Percentiles rank a stretch among this genome's conserved stretches.
These are phyloP conservation scores for Terana coerulea DNA, from an alignment of 768 basidiomycete species.

Conservation along the genomic window DNA sequence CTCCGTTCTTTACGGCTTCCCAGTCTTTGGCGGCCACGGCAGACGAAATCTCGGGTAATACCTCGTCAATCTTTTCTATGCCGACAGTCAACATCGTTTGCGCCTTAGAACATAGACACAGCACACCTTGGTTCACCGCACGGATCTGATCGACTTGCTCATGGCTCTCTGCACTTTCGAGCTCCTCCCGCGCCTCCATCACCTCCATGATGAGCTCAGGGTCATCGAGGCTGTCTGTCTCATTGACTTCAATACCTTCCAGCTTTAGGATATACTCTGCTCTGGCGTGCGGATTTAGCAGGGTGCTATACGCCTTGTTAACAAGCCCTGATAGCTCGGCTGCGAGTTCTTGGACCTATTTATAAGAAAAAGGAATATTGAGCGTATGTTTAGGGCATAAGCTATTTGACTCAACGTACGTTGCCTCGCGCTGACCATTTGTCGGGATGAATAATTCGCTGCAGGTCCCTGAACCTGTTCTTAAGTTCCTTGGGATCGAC, in stretches of 20 bases:
- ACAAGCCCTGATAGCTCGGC: constrained; percentile 67
- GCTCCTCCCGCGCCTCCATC: constrained; percentile 72
- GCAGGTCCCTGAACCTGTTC: constrained; percentile 64
- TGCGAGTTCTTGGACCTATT: constrained; percentile 56
- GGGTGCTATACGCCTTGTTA: constrained; percentile 78
- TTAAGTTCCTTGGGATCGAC: constrained; percentile 61
- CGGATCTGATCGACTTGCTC: constrained; percentile 49
- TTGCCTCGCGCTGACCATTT: constrained; percentile 68
- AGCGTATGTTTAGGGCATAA: constrained; percentile 9
- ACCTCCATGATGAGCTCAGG: constrained; percentile 68
- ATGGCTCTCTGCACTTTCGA: constrained; percentile 58
- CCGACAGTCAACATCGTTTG: no score
- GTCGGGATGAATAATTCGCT: constrained; percentile 83
- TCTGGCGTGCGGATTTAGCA: constrained; percentile 69
- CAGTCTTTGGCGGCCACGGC: constrained; percentile 54
- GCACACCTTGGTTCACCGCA: constrained; percentile 50
- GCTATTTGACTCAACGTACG: constrained; percentile 33
- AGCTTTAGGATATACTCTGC: constrained; percentile 76
- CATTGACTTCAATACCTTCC: constrained; percentile 55
- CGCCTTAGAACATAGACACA: neutral
- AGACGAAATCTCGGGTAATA: constrained; percentile 42
- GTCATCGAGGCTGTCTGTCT: constrained; percentile 72
- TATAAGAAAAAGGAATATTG: neutral
- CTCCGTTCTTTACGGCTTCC: constrained; percentile 49
- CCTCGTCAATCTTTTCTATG: constrained; percentile 49